These are phyloP conservation scores for Lecanicillium sp. DNA, from an alignment of 2,329 filamentous ascomycete species.

Conservation along the genomic window DNA sequence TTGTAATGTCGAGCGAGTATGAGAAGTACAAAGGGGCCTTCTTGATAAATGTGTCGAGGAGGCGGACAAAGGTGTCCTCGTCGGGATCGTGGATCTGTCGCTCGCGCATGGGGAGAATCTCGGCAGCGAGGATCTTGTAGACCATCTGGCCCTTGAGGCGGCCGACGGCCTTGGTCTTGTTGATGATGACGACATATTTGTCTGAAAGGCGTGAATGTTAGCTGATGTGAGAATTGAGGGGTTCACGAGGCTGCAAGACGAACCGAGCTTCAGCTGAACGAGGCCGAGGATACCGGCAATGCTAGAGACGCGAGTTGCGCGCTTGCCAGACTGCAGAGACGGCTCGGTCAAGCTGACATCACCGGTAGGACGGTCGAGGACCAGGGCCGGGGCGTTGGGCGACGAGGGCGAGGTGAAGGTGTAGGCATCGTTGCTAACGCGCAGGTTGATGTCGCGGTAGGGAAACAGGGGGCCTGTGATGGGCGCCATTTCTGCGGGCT, in stretches of 20 bases:
- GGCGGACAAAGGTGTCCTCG: conserved; percentile 81
- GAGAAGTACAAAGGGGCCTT: conserved; percentile 95
- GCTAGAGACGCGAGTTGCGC: conserved; percentile 70
- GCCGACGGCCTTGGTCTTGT: conserved; percentile 85
- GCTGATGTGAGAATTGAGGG: not conserved
- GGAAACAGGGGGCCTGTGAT: conserved; percentile 46
- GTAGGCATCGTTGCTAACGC: conserved; percentile 86
- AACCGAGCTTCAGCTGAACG: conserved; percentile 88
- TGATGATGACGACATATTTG: conserved; percentile 96
- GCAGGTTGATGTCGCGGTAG: conserved; percentile 95
- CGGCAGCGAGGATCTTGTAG: conserved; percentile 85
- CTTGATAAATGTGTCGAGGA: conserved; percentile 77
- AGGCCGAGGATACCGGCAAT: conserved; percentile 93
- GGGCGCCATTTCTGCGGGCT: conserved; percentile 29
- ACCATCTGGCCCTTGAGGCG: conserved; percentile 93
- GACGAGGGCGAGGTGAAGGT: conserved; percentile 95
- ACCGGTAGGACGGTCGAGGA: conserved; percentile 87
- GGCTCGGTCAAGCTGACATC: conserved; percentile 82
- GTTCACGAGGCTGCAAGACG: conserved; percentile 18
- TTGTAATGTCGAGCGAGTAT: conserved; percentile 94
- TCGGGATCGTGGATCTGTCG: conserved; percentile 85
- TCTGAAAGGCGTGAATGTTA: conserved; percentile 38
- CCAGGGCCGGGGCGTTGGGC: conserved; percentile 77
- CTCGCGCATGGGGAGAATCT: conserved; percentile 90
- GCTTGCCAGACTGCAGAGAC: conserved; percentile 66